Base-by-base conservation (phyloP, 345 rosid genomes). In the Bretschneidera sinensis region DNA sequence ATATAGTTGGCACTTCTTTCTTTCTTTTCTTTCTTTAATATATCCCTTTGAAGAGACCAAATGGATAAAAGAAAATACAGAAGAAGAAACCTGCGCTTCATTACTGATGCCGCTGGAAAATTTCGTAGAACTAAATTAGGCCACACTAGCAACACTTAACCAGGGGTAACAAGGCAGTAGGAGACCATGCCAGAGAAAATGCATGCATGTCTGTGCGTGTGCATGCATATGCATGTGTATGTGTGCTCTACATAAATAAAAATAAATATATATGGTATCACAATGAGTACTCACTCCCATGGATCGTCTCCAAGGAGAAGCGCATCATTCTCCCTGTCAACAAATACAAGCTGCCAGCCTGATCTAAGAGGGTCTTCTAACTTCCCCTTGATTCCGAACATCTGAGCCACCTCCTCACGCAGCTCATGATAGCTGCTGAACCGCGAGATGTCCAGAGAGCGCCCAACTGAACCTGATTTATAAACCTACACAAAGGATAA, bases 291-390 rank as follows among this genome's bases (percentile, higher is more conserved):
- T 77, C 66, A 88, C 91, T 85, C 85, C 96, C 96, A 88, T 0
- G 96, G 96, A 67, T 83, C 96, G 45, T 88, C 91, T 70, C 91
- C 96, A 77, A 85, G 96, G 87, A 88, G 96, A 83, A 88, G 96
- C 48, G 78, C 78, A 65, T 88, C 96, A 71, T 85, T 78, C 84
- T 88, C 91, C 96, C 86, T 79, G 86, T 88, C 91, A 47, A 88
- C 87, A 59, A 88, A 88, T 83, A 85, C 91, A 85, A 88, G 95
- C 95, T 88, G 91, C 96, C 96, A 88, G 91, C 96, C 91, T 85
- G 91, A 88, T 85, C 95, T 85, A 75, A 71, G 76, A 76, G 96
- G 84, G 78, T 83, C 77, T 79, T 87, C 96, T 55, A 83, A 80
- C 70, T 79, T 74, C 66, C 95, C 95, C 83, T 83, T 89, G 61